Percentiles rank a stretch among this genome's conserved stretches.
These are phyloP conservation scores for Russula brevipes DNA, from an alignment of 768 basidiomycete genomes.

Conservation along the genomic window DNA sequence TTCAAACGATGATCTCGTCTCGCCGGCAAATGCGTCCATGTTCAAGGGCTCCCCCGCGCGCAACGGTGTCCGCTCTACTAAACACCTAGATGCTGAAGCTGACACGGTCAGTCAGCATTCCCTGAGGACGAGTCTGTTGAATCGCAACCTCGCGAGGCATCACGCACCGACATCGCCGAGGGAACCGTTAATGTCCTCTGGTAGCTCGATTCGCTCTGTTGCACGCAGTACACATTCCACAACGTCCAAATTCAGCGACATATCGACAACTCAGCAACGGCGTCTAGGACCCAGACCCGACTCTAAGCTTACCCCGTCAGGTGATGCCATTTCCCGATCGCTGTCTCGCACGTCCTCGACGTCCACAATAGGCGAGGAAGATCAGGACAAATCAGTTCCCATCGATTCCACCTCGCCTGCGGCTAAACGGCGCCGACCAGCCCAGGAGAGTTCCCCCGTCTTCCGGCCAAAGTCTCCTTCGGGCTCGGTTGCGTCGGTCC, in stretches of 20 bases:
- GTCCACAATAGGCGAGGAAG: slow-evolving; percentile 19
- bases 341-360: slow-evolving; percentile 22
- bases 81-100: slow-evolving; percentile 32
- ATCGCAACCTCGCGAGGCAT: slow-evolving; percentile 30
- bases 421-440: slow-evolving; percentile 17
- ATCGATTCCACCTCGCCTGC: neutral
- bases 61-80: slow-evolving; percentile 25
- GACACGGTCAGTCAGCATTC: slow-evolving; percentile 45
- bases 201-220: slow-evolving; percentile 43
- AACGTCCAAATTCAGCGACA: slow-evolving; percentile 31
- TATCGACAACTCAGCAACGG: slow-evolving; percentile 27
- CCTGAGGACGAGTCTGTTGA: slow-evolving; percentile 41
- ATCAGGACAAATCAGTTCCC: neutral
- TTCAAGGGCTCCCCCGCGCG: slow-evolving; percentile 24
- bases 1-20: slow-evolving; percentile 61
- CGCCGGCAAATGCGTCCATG: slow-evolving; percentile 35
- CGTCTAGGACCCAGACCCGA: slow-evolving; percentile 44
- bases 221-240: slow-evolving; percentile 40
- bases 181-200: slow-evolving; percentile 31
- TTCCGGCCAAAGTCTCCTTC: slow-evolving; percentile 28
- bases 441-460: slow-evolving; percentile 12
- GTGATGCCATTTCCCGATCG: slow-evolving; percentile 23
- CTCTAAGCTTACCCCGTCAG: slow-evolving; percentile 62
- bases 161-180: slow-evolving; percentile 31
- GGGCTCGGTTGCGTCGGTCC: slow-evolving; percentile 35